Evolutionary conservation across 495 filamentous ascomycete genomes (phyloP).

Genomic region (Daldinia loculata): DNA sequence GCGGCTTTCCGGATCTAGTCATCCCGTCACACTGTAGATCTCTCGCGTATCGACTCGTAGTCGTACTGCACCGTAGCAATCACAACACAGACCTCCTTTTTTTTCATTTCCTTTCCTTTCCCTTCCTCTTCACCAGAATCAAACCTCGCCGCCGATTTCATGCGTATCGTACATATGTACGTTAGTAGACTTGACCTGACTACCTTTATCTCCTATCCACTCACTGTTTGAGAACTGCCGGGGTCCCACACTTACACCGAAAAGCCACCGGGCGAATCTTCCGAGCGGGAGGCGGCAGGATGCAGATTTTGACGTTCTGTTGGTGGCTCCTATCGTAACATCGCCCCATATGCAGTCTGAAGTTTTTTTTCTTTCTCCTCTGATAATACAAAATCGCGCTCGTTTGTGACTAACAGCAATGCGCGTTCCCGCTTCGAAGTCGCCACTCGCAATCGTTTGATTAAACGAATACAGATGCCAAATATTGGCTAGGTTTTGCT

Average conservation of each 20-base stretch:
- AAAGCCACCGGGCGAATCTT: constrained; percentile 32
- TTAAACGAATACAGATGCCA: constrained; percentile 19
- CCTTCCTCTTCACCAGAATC: constrained; percentile 7
- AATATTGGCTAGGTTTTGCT: constrained; percentile 4
- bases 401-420: constrained; percentile 8
- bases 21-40: constrained; percentile 20
- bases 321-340: constrained; percentile 18
- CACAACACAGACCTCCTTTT: constrained; percentile 6
- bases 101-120: background rate
- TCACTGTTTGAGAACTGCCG: constrained; percentile 29
- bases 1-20: constrained; percentile 34
- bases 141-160: constrained; percentile 15
- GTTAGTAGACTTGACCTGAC: background rate
- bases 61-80: constrained; percentile 11
- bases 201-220: constrained; percentile 7
- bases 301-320: constrained; percentile 3
- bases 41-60: constrained; percentile 13
- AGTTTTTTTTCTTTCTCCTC: constrained; percentile 6
- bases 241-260: constrained; percentile 42
- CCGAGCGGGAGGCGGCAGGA: constrained; percentile 24
- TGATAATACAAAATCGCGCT: constrained; percentile 24
- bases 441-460: constrained; percentile 9
- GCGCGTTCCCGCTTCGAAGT: background rate
- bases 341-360: background rate
- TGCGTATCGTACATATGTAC: background rate